Evolutionary conservation across 1,284 basidiomycete genomes (phyloP), one percentile per base, ranked within the genome.

Genomic region (Heterobasidion occidentale): DNA sequence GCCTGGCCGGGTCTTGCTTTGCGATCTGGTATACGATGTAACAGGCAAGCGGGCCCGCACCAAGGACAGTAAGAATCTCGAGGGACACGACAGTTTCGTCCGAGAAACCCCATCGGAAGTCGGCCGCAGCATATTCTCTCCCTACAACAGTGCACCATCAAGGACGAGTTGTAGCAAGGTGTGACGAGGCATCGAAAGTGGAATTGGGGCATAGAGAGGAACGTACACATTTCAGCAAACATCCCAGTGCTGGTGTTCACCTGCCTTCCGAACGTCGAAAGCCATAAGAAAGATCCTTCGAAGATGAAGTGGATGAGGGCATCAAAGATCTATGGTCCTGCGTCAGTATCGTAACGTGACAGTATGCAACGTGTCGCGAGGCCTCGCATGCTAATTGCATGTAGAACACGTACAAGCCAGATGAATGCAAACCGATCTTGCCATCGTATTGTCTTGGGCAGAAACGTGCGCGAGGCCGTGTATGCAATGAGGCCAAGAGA

Each of bases 61-160:
- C 88, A 34, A 92, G 74, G 11, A 92, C 90, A 6, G 90, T 93
- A 60, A 93, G 74, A 52, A 92, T 69, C 68, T 93, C 90, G 46
- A 93, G 80, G 7, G 88, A 85, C 46, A 93, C 88, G 50, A 92
- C 78, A 0, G 86, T 88, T 1, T 88, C 79, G 62, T 93, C 90
- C 0, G 89, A 76, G 35, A 77, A 68, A 14, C 88, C 90, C 90
- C 90, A 93, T 50, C 90, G 81, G 57, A 79, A 78, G 65, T 93
- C 90, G 9, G 90, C 90, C 7, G 76, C 75, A n/a, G 86, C 81
- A 63, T 92, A 92, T 57, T 83, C 82, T 56, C 71, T 76, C 79
- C 79, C 80, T 81, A 56, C 15, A 33, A 5, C 11, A n/a, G 12
- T 42, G 7, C 11, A 3, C 6, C 27, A 27, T 27, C 27, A 27